Evolutionary conservation across 768 basidiomycete genomes (phyloP).

Genomic region (Filobasidium floriforme): DNA sequence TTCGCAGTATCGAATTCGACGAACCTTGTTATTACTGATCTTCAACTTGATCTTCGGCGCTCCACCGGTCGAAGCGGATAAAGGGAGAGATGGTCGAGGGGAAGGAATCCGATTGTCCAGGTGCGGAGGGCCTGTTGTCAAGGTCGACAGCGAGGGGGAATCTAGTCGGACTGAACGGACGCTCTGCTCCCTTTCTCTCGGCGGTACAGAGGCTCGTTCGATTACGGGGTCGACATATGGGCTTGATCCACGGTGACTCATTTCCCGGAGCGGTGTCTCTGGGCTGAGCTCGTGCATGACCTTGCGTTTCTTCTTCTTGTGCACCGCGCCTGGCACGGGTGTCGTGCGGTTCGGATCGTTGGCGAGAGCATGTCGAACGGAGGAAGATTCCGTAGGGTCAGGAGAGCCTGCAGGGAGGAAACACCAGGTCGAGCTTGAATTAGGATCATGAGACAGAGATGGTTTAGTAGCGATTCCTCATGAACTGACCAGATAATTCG

Average conservation of each 20-base stretch:
- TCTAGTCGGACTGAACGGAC: background rate
- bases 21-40: background rate
- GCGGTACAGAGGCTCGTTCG: background rate
- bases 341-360: slow-evolving; percentile 5
- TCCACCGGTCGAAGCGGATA: background rate
- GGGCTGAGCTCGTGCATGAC: slow-evolving; percentile 11
- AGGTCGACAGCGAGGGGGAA: background rate
- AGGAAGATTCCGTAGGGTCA: slow-evolving; percentile 5
- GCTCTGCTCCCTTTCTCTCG: background rate
- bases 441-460: background rate
- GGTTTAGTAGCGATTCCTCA: background rate
- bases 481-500: slow-evolving; percentile 15
- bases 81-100: slow-evolving; percentile 7
- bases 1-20: background rate
- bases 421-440: too few relatives aligned
- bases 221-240: background rate
- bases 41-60: slow-evolving; percentile 16
- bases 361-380: background rate
- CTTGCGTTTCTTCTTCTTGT: slow-evolving; percentile 23
- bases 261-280: slow-evolving; percentile 6
- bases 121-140: background rate
- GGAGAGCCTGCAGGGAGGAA: slow-evolving; percentile 13
- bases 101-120: background rate
- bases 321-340: background rate
- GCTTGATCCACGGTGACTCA: background rate